Base-by-base conservation (phyloP, 345 rosid species). In the Iberis pinnata region DNA sequence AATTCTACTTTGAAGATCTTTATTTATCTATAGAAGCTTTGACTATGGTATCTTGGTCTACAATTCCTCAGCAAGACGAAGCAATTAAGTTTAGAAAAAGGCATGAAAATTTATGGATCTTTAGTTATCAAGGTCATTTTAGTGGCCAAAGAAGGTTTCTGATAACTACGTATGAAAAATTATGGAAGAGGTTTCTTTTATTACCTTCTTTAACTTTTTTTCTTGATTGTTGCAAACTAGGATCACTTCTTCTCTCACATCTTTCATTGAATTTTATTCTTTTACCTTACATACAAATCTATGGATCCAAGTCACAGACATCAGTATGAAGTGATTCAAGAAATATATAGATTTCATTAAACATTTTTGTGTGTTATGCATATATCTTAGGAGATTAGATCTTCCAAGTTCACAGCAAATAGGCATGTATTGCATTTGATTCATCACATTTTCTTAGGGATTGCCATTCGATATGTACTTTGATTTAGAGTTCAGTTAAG, bases 311-410 rank as follows among this genome's bases (percentile, higher is more conserved):
- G 72, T 39, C 83, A 74, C 39, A 92, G 95, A n/a, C 98, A 92
- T 69, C 96, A 92, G 64, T 92, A 92, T 75, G 98, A 92, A 80
- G 98, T 92, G 54, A 83, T 92, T 73, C 95, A 81, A 54, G 95
- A 92, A 95, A 96, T 88, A 48, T 76, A 6, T 49, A 33, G 1
- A 15, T 20, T 38, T 36, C 53, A 51, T 40, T 57, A 37, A 12
- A 16, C 36, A 22, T 52, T 38, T 42, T 2, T 1, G 7, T 43
- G 35, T 58, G 12, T 9, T 65, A 24, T 58, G 50, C 15, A 13
- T 35, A 16, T 19, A 36, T 58, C 54, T 62, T 39, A 29, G 39
- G 29, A 31, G 11, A 43, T 10, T 44, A 36, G 7, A 14, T 4
- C n/a, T n/a, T n/a, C n/a, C n/a, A n/a, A n/a, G n/a, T n/a, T n/a